Evolutionary conservation across 83 land plant species (phyloP).

Genomic region (Thuja plicata): DNA sequence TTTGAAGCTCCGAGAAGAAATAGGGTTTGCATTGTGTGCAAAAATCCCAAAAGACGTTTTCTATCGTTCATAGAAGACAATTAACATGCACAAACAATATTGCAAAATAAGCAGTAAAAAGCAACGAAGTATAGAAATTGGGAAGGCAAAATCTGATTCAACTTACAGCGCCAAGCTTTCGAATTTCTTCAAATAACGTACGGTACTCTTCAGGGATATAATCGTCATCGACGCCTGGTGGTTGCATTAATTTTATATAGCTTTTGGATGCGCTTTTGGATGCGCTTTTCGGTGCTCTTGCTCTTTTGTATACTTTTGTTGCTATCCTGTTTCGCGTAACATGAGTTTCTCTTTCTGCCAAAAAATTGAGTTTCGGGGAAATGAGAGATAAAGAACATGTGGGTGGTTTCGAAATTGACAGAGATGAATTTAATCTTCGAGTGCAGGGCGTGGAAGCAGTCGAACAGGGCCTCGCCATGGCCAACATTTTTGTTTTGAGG

Average conservation of each 20-base stretch:
- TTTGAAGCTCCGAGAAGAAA: background rate
- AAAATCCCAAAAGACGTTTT: too few species aligned
- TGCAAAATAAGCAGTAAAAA: background rate
- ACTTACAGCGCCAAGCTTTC: conserved; percentile 44
- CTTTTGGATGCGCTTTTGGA: background rate
- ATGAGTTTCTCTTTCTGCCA: background rate
- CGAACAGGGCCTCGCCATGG: conserved; percentile 11
- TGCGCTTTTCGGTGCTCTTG: too few species aligned
- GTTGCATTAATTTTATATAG: background rate
- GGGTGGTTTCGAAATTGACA: background rate
- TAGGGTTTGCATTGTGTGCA: too few species aligned
- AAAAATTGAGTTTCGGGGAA: background rate
- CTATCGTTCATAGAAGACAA: background rate
- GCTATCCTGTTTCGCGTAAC: background rate
- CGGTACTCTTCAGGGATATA: conserved; percentile 41
- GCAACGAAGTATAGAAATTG: background rate
- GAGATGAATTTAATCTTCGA: background rate
- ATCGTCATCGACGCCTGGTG: background rate
- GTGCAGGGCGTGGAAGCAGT: background rate
- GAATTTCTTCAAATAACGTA: conserved; percentile 51
- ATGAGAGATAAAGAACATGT: background rate
- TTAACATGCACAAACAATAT: background rate
- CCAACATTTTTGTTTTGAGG: background rate
- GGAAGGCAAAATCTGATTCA: background rate
- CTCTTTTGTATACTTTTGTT: background rate